Evolutionary conservation across 208 protist species (phyloP).

Genomic region (Acanthamoeba healyi): DNA sequence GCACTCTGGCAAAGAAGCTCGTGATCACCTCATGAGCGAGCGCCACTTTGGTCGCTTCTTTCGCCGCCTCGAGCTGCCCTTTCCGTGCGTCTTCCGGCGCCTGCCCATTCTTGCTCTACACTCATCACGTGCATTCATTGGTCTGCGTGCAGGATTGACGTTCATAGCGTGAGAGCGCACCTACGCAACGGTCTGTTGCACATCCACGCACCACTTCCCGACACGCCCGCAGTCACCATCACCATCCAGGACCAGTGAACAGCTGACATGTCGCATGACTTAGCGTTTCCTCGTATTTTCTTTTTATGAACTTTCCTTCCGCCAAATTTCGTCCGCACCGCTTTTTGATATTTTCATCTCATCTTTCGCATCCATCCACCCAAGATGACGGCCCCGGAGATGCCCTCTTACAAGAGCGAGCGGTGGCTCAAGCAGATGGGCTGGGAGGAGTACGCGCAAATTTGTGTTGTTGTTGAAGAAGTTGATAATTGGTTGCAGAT

Average conservation of each 20-base stretch:
- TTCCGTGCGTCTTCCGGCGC: neutral
- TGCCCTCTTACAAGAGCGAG: neutral
- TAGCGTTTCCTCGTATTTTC: too few species aligned
- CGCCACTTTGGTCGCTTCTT: constrained; percentile 48
- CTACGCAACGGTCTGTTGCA: neutral
- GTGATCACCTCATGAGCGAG: neutral
- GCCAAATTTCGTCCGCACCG: too few species aligned
- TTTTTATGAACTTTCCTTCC: too few species aligned
- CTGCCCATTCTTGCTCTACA: too few species aligned
- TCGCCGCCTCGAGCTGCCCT: neutral
- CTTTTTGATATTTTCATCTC: too few species aligned
- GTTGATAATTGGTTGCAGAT: too few species aligned
- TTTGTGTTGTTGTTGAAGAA: too few species aligned
- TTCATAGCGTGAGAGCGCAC: neutral
- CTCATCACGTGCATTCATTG: too few species aligned
- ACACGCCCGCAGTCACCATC: neutral
- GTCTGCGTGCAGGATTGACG: neutral
- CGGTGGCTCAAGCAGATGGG: constrained; percentile 8
- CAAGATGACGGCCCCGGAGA: neutral
- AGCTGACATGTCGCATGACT: too few species aligned
- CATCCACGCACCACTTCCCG: neutral
- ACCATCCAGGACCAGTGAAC: neutral
- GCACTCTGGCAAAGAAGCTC: neutral
- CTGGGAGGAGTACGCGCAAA: neutral
- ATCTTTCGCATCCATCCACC: too few species aligned